Percentiles rank a stretch among this genome's conserved stretches.
phyloP scores from a whole-genome alignment of 805 yeast genomes.

The Wickerhamiella lipophila region DNA sequence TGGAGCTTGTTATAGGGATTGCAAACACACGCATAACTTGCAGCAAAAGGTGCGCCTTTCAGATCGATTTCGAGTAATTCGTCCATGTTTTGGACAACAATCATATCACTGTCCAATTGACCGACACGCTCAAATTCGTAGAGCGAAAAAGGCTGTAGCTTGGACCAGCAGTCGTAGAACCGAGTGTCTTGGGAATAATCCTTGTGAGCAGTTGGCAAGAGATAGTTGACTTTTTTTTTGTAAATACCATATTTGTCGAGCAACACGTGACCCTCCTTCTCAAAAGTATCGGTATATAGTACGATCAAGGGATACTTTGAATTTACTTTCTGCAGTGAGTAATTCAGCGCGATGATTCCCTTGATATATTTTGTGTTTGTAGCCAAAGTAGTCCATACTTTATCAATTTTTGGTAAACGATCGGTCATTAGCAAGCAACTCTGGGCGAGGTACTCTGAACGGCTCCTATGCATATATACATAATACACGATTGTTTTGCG shows the following conservation, averaged over 20 bases:
- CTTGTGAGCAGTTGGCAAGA: constrained; percentile 35
- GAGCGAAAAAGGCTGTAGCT: constrained; percentile 42
- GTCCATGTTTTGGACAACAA: constrained; percentile 45
- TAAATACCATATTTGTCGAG: constrained; percentile 33
- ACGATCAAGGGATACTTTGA: constrained; percentile 42
- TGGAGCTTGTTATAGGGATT: constrained; percentile 41
- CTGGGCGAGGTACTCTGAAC: neutral
- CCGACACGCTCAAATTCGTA: constrained; percentile 41
- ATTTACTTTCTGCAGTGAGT: constrained; percentile 33
- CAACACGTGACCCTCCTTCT: constrained; percentile 32
- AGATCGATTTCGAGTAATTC: constrained; percentile 41
- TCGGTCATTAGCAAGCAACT: neutral
- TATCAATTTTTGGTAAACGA: constrained; percentile 5
- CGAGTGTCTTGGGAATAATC: constrained; percentile 40
- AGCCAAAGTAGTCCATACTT: constrained; percentile 45
- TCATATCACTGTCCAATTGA: constrained; percentile 49
- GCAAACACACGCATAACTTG: constrained; percentile 50
- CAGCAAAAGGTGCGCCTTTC: constrained; percentile 37
- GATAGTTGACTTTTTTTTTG: constrained; percentile 32
- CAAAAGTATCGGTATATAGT: constrained; percentile 39
- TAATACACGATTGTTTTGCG: too few species aligned
- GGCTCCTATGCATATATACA: too few species aligned
- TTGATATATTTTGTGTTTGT: constrained; percentile 40
- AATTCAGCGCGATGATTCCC: constrained; percentile 41
- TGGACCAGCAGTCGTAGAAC: constrained; percentile 51